Conservation (phyloP, 2,329 filamentous ascomycete species). For the Claviceps fusiformis region DNA sequence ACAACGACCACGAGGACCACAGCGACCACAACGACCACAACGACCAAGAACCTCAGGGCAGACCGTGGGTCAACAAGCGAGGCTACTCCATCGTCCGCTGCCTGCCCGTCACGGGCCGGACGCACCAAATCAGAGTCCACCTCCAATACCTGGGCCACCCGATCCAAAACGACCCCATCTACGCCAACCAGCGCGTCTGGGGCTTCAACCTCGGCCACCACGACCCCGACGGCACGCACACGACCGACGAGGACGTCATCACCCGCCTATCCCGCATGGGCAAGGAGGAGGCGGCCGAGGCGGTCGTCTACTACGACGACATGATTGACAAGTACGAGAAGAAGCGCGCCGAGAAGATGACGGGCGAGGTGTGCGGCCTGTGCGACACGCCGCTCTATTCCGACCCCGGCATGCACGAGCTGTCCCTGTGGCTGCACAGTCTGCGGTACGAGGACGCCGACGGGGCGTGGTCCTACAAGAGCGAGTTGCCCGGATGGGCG, state of each 20-base stretch:
- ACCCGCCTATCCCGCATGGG: conserved; percentile 77
- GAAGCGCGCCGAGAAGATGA: conserved; percentile 85
- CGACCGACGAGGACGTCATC: conserved; percentile 83
- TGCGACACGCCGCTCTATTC: conserved; percentile 87
- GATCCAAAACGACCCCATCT: conserved; percentile 95
- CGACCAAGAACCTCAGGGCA: conserved; percentile 7
- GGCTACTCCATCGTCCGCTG: conserved; percentile 94
- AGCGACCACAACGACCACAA: too few relatives aligned
- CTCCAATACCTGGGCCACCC: conserved; percentile 89
- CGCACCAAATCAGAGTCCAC: conserved; percentile 90
- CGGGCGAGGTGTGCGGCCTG: conserved; percentile 64
- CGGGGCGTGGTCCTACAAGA: conserved; percentile 78
- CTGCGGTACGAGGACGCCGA: conserved; percentile 74
- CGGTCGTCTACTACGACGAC: conserved; percentile 84
- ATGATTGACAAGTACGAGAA: conserved; percentile 87
- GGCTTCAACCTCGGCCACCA: conserved; percentile 61
- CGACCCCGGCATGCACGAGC: conserved; percentile 78
- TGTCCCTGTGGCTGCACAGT: conserved; percentile 89
- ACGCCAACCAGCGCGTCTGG: conserved; percentile 88
- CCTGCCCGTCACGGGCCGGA: conserved; percentile 82
- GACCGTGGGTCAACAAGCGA: conserved; percentile 40
- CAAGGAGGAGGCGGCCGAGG: conserved; percentile 82
- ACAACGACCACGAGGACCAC: too few relatives aligned
- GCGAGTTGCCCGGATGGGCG: conserved; percentile 74
- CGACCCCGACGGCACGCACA: conserved; percentile 50